Base-by-base conservation (phyloP, 1,284 basidiomycete species). In the Albatrellus sp. region DNA sequence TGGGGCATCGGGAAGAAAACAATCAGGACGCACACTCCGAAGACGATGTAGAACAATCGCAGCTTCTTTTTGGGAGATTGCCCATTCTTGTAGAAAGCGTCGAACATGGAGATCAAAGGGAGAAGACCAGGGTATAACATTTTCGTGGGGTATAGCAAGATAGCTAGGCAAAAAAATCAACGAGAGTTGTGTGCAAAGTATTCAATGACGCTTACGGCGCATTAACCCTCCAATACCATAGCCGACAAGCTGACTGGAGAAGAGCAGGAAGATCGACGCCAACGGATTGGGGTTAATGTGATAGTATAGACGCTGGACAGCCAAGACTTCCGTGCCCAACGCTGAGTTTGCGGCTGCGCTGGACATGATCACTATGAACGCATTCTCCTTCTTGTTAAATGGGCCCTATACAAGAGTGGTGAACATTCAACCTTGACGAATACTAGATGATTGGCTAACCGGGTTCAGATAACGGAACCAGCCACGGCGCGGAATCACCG, bases 11-110 rank as follows among this genome's bases (percentile, higher is more conserved):
- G 14, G 14, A 13, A 40, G 7, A 2, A 16, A 35, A 12, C 11
- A 35, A 35, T 33, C 32, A 31, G 38, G 14, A 52, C 59, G 5
- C 44, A 66, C 70, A 41, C 61, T 43, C 50, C 50, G 36, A 75
- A 77, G 11, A 67, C 66, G 11, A 72, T 55, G 61, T 71, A 76
- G 57, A 76, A 77, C 11, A 73, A 52, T 16, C 59, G 61, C 20
- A 73, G 56, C 53, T 60, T 68, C 55, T 65, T 67, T 28, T 44
- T 44, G 5, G 32, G 34, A 12, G n/a, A 12, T 3, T 55, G 63
- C 59, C 54, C 51, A 24, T 56, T 34, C 30, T 39, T 43, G 46
- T 54, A 58, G 2, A 63, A 52, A 0, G 60, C 62, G 33, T 62
- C 58, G 46, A 60, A 62, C 40, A 62, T 56, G 13, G 58, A 58